Evolutionary conservation across 768 basidiomycete genomes (phyloP), one percentile per base, ranked within the genome.

Genomic region (Astraeus odoratus): DNA sequence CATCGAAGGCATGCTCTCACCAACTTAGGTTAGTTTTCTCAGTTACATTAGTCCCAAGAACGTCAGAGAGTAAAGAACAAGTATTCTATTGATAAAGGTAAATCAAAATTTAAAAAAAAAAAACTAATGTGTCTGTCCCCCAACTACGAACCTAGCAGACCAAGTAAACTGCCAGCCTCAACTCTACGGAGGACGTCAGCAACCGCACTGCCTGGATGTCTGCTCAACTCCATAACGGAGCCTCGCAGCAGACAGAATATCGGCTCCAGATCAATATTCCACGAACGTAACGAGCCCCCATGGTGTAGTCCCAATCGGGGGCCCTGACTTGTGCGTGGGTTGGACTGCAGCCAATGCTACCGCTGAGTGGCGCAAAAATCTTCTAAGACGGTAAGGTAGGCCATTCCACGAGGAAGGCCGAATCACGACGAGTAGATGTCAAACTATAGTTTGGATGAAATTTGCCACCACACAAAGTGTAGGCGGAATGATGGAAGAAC

Each of bases 261-360:
- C 5, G 55, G 55, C 47, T 64, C 57, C 63, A 56, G 50, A 48
- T 79, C 48, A 49, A 67, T 83, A 51, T 83, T 76, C 80, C 81
- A 83, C 72, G 67, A 77, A 76, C 80, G 80, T 83, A 83, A 83
- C 81, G 81, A 75, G 69, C 74, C 71, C 74, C 66, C 57, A 70
- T 65, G 66, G 66, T 77, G 55, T 30, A 56, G 3, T 56, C 39
- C 30, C 58, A 52, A 60, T 68, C 70, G 68, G 66, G 70, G 67
- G 71, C 75, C 81, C 81, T 83, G 81, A 83, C 81, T 77, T 67
- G 71, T 78, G 74, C 51, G 56, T 64, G 65, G 62, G 63, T 31
- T 31, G 30, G 12, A 42, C 12, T 31, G 30, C 43, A 22, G 12
- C 13, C 39, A 20, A 36, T 27, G 52, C n/a, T 16, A 42, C 9